Percentiles rank a stretch among this genome's conserved stretches.
Evolutionary conservation across 257 asterid genomes (phyloP).

Genomic region (Eucommia ulmoides): DNA sequence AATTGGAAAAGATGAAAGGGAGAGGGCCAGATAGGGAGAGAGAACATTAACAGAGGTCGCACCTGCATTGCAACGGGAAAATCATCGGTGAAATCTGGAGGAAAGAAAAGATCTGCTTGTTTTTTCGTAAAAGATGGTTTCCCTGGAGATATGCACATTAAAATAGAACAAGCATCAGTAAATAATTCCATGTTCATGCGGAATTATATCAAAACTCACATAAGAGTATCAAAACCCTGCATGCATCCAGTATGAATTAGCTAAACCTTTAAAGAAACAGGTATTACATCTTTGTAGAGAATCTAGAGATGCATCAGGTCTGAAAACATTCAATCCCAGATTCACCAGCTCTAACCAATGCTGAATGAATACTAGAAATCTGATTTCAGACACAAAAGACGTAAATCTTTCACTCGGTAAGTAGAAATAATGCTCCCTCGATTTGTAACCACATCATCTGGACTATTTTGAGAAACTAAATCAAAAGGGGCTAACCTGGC

Average conservation of each 20-base stretch:
- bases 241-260: background rate
- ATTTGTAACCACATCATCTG: background rate
- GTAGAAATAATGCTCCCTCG: background rate
- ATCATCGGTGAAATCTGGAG: conserved; percentile 95
- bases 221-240: background rate
- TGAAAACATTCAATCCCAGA: background rate
- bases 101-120: conserved; percentile 98
- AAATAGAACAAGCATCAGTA: conserved; percentile 5
- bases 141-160: conserved; percentile 34
- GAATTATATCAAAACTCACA: background rate
- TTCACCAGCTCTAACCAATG: background rate
- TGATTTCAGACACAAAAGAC: conserved; percentile 4
- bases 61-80: conserved; percentile 99
- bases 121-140: conserved; percentile 87
- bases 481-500: conserved; percentile 55
- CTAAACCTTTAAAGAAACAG: background rate
- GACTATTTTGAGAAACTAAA: too few relatives aligned
- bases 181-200: background rate
- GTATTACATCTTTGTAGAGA: background rate
- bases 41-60: conserved; percentile 8
- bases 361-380: background rate
- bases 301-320: background rate
- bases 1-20: too few relatives aligned
- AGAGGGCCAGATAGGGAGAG: conserved; percentile 1
- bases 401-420: conserved; percentile 1